A percentile compares a stretch with the other conserved stretches of the same genome.
Conservation (phyloP, 164 flowering plant species). For the Cinnamomum chago region DNA sequence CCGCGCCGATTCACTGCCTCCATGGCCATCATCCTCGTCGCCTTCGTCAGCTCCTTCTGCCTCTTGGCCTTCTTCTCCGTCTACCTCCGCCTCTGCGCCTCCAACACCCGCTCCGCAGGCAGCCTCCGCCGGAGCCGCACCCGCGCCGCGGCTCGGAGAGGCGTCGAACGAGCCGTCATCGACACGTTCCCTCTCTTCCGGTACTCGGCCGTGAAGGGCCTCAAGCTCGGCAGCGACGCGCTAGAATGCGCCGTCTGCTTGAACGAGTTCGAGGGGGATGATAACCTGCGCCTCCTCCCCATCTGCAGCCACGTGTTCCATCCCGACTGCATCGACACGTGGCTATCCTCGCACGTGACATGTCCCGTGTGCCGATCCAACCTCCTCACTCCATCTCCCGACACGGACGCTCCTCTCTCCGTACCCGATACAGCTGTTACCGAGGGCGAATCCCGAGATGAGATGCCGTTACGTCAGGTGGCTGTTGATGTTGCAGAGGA, state of each 20-base stretch:
- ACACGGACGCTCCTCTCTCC: neutral
- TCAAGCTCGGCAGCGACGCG: conserved; percentile 29
- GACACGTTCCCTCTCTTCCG: conserved; percentile 27
- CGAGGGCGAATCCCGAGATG: neutral
- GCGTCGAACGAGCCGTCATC: conserved; percentile 27
- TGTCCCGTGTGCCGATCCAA: conserved; percentile 45
- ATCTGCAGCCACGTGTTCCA: conserved; percentile 43
- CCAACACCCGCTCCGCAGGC: neutral
- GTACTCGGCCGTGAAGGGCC: conserved; percentile 32
- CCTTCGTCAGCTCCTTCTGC: conserved; percentile 9
- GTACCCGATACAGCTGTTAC: conserved; percentile 12
- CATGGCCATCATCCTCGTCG: neutral
- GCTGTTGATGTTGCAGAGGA: conserved; percentile 2
- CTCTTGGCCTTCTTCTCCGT: conserved; percentile 8
- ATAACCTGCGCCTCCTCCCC: conserved; percentile 31
- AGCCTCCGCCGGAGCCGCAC: neutral
- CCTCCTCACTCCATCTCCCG: conserved; percentile 16
- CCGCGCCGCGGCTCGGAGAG: neutral
- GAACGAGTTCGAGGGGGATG: conserved; percentile 35
- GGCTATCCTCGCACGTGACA: conserved; percentile 34
- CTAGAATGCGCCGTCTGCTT: conserved; percentile 46
- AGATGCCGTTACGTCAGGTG: neutral
- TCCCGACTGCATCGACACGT: conserved; percentile 38
- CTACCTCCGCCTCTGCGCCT: conserved; percentile 13
- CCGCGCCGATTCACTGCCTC: neutral